These are phyloP conservation scores for Starmerella khaoyaiensis DNA, from an alignment of 805 yeast species.

Conservation along the genomic window DNA sequence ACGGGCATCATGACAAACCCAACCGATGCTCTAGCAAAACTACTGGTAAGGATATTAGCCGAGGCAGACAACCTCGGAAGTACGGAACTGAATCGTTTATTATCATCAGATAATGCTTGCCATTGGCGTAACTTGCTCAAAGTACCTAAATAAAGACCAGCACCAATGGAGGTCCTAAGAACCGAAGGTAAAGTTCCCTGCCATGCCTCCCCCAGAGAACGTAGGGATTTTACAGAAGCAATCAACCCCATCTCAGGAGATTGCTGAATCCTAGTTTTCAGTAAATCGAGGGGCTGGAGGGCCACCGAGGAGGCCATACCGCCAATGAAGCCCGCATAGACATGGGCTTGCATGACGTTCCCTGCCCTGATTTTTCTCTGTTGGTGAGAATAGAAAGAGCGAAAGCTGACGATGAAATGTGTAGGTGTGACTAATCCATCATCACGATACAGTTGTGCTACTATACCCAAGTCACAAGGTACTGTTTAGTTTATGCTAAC, in stretches of 20 bases:
- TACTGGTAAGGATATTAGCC: slow-evolving; percentile 67
- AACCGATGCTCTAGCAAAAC: slow-evolving; percentile 61
- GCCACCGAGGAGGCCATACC: slow-evolving; percentile 71
- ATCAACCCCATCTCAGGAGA: slow-evolving; percentile 20
- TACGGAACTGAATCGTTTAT: slow-evolving; percentile 13
- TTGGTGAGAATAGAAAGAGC: too few relatives aligned
- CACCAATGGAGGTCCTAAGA: slow-evolving; percentile 77
- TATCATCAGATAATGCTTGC: not conserved
- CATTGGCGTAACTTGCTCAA: slow-evolving; percentile 34
- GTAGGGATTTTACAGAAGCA: slow-evolving; percentile 16
- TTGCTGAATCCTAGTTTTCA: slow-evolving; percentile 81
- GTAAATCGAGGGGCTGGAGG: slow-evolving; percentile 77
- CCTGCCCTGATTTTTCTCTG: too few relatives aligned
- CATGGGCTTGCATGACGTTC: slow-evolving; percentile 37
- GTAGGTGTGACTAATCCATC: too few relatives aligned
- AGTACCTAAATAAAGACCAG: slow-evolving; percentile 70
- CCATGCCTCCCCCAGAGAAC: slow-evolving; percentile 38
- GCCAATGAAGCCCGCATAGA: slow-evolving; percentile 70
- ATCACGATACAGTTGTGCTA: too few relatives aligned
- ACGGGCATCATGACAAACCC: slow-evolving; percentile 91
- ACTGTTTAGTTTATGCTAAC: too few relatives aligned
- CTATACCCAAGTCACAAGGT: too few relatives aligned
- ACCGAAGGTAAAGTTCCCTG: slow-evolving; percentile 90
- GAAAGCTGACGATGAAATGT: too few relatives aligned
- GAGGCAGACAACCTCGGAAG: slow-evolving; percentile 60